A percentile compares a stretch with the other conserved stretches of the same genome.
Evolutionary conservation across 805 yeast genomes (phyloP).

Genomic region (Yamadazyma endophytica): DNA sequence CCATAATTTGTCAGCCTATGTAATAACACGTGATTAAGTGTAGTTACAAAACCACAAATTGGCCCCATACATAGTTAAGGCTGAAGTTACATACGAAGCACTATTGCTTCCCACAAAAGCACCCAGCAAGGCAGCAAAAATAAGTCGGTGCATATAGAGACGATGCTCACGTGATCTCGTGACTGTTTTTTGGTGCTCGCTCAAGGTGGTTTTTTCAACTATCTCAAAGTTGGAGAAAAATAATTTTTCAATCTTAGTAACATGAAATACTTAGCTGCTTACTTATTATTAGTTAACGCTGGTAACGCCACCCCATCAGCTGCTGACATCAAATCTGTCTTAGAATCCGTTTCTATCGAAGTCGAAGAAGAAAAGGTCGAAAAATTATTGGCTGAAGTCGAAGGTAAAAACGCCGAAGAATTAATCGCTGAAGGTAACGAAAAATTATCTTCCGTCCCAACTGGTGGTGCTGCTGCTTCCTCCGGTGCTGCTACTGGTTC

Average conservation of each 20-base stretch:
- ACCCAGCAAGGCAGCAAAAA: too few species aligned
- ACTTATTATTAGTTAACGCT: conserved; percentile 95
- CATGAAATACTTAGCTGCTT: conserved; percentile 99
- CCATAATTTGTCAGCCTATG: too few species aligned
- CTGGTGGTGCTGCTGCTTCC: conserved; percentile 96
- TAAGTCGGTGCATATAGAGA: too few species aligned
- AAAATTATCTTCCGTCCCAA: conserved; percentile 95
- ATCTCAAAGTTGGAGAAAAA: too few species aligned
- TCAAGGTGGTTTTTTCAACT: too few species aligned
- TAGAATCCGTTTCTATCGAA: conserved; percentile 94
- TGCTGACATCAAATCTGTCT: conserved; percentile 80
- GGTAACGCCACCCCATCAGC: conserved; percentile 95
- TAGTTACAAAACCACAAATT: too few species aligned
- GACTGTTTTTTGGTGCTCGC: too few species aligned
- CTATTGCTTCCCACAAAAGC: too few species aligned
- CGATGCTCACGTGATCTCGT: too few species aligned
- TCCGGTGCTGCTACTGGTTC: conserved; percentile 68
- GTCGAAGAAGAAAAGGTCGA: conserved; percentile 86
- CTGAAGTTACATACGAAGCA: too few species aligned
- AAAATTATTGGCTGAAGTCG: conserved; percentile 75
- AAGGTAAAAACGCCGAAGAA: conserved; percentile 89
- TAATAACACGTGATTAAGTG: too few species aligned
- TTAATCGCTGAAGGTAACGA: conserved; percentile 92
- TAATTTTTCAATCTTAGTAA: neutral
- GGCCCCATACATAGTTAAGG: too few species aligned